Percentiles rank a stretch among this genome's conserved stretches.
phyloP scores from a whole-genome alignment of 2,329 filamentous ascomycete genomes.

The Fusarium sp. region DNA sequence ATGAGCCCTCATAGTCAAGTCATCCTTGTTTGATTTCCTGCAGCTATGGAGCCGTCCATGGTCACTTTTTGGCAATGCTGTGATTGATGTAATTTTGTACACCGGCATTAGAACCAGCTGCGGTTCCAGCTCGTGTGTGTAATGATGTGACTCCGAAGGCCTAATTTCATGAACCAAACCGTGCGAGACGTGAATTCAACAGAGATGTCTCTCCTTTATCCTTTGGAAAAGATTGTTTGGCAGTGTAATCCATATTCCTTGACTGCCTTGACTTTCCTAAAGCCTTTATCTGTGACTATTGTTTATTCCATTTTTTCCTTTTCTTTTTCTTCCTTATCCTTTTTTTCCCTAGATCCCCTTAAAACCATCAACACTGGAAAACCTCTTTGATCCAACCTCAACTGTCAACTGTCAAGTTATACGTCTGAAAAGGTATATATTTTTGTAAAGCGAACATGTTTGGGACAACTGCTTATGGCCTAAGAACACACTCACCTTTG shows the following conservation, averaged over 20 bases:
- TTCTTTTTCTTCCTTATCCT: neutral
- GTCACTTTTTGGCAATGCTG: neutral
- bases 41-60: neutral
- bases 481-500: neutral
- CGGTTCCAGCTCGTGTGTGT: neutral
- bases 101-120: neutral
- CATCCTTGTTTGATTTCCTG: neutral
- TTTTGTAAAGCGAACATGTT: neutral
- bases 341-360: neutral
- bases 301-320: neutral
- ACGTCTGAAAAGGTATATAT: neutral
- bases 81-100: neutral
- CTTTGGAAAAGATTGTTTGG: neutral
- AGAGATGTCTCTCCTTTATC: neutral
- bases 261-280: no score
- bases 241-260: neutral
- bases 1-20: neutral
- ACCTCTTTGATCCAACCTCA: neutral
- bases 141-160: neutral
- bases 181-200: neutral
- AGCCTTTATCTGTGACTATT: neutral
- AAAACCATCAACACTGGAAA: neutral
- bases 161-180: neutral
- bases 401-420: neutral
- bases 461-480: neutral